phyloP scores from a whole-genome alignment of 1,139 yeast genomes.

The Wickerhamomyces sp. region DNA sequence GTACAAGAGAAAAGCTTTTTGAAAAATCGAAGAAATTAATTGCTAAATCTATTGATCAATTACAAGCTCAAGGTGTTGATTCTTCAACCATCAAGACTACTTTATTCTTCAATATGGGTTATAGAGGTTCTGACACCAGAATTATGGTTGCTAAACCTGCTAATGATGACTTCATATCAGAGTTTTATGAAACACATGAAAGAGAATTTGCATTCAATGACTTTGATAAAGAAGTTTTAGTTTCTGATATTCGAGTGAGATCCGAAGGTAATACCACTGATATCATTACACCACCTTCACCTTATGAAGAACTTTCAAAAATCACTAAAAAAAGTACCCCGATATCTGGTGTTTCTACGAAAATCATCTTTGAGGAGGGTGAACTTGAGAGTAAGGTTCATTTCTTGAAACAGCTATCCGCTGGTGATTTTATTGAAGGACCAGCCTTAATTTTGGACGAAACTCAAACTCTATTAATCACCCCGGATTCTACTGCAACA shows the following conservation, averaged over 20 bases:
- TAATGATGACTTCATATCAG: constrained; percentile 26
- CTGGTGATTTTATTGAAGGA: constrained; percentile 35
- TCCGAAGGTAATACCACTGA: constrained; percentile 46
- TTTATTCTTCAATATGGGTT: constrained; percentile 69
- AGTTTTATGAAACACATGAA: constrained; percentile 47
- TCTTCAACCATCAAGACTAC: constrained; percentile 33
- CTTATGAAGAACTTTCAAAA: constrained; percentile 20
- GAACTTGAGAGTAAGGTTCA: constrained; percentile 36
- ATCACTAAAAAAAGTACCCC: neutral
- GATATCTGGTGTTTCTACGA: constrained; percentile 14
- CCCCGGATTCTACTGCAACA: constrained; percentile 39
- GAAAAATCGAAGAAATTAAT: constrained; percentile 29
- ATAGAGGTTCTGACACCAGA: constrained; percentile 83
- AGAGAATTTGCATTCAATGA: constrained; percentile 69
- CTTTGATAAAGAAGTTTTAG: constrained; percentile 52
- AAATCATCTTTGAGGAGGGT: constrained; percentile 32
- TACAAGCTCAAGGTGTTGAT: constrained; percentile 42
- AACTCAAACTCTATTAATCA: constrained; percentile 46
- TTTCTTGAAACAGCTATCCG: constrained; percentile 30
- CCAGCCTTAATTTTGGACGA: constrained; percentile 47
- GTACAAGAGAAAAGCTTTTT: constrained; percentile 22
- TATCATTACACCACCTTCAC: constrained; percentile 21
- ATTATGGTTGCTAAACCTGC: constrained; percentile 53
- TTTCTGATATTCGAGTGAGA: constrained; percentile 78
- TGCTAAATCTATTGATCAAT: constrained; percentile 23